Percentiles rank a stretch among this genome's conserved stretches.
Evolutionary conservation across 2,329 filamentous ascomycete species (phyloP).

Genomic region (Arthroderma sp.): DNA sequence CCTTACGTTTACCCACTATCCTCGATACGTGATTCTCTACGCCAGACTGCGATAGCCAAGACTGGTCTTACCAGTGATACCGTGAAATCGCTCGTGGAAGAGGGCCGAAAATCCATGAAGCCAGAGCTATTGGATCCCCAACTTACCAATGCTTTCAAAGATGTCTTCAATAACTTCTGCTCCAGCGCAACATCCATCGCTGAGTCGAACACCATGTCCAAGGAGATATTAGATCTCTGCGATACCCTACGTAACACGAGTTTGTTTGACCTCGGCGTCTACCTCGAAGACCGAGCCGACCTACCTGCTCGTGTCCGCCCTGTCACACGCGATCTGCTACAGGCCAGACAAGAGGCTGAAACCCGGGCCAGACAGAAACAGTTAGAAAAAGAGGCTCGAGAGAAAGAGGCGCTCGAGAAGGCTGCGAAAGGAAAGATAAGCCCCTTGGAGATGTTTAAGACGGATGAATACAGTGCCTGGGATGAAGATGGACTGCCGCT

Average conservation of each 20-base stretch:
- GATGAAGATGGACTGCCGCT: constrained; percentile 71
- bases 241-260: constrained; percentile 71
- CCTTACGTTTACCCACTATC: constrained; percentile 50
- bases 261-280: constrained; percentile 71
- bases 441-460: constrained; percentile 47
- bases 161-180: constrained; percentile 34
- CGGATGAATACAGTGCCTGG: constrained; percentile 59
- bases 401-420: constrained; percentile 41
- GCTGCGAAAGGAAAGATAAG: constrained; percentile 46
- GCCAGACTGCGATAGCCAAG: constrained; percentile 43
- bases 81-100: constrained; percentile 30
- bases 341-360: constrained; percentile 40
- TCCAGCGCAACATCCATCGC: constrained; percentile 27
- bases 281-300: constrained; percentile 67
- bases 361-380: constrained; percentile 35
- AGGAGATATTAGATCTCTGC: constrained; percentile 62
- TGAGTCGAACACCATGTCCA: constrained; percentile 45
- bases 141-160: constrained; percentile 30
- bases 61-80: constrained; percentile 30
- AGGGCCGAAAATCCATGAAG: constrained; percentile 14
- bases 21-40: constrained; percentile 45
- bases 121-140: constrained; percentile 10
- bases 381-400: constrained; percentile 49
- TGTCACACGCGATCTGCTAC: constrained; percentile 47
- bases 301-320: constrained; percentile 62